A percentile compares a stretch with the other conserved stretches of the same genome.
These are phyloP conservation scores for Croton laevigatus DNA, from an alignment of 441 rosid species.

Conservation along the genomic window DNA sequence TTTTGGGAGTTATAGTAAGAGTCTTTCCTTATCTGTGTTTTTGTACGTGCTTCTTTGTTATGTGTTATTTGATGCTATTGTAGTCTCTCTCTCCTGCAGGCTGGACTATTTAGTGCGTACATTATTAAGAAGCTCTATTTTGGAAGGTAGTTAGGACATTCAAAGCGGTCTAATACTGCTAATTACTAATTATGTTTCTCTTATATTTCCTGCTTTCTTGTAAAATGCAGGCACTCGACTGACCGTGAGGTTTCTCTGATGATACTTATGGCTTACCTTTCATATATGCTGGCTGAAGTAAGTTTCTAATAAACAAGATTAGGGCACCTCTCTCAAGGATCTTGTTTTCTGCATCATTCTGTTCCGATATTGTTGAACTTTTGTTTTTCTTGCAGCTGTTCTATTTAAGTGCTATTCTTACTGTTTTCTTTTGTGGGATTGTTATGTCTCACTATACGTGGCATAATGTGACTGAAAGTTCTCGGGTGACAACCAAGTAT, in stretches of 20 bases:
- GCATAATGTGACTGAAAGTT: slow-evolving; percentile 92
- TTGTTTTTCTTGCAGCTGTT: slow-evolving; percentile 57
- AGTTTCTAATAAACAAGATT: slow-evolving; percentile 20
- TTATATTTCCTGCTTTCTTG: slow-evolving; percentile 16
- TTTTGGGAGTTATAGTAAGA: slow-evolving; percentile 65
- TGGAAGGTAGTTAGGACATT: slow-evolving; percentile 50
- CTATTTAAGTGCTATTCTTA: slow-evolving; percentile 84
- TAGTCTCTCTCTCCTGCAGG: slow-evolving; percentile 39
- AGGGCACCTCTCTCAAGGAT: slow-evolving; percentile 15
- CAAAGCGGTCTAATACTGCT: background rate
- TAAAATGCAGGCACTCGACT: slow-evolving; percentile 66
- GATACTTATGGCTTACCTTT: slow-evolving; percentile 92
- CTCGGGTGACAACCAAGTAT: slow-evolving; percentile 90
- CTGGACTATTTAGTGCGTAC: slow-evolving; percentile 83
- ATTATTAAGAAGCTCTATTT: slow-evolving; percentile 77
- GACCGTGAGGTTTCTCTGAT: slow-evolving; percentile 95
- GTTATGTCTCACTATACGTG: slow-evolving; percentile 98
- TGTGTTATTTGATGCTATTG: background rate
- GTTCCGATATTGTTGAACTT: slow-evolving; percentile 14
- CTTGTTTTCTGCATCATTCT: slow-evolving; percentile 11
- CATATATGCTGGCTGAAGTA: slow-evolving; percentile 89
- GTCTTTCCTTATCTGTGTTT: slow-evolving; percentile 5
- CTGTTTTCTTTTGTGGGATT: slow-evolving; percentile 97
- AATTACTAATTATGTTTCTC: background rate
- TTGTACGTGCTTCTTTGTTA: slow-evolving; percentile 4